phyloP scores from a whole-genome alignment of 2,329 filamentous ascomycete species.

The Aspergillus japonicus region DNA sequence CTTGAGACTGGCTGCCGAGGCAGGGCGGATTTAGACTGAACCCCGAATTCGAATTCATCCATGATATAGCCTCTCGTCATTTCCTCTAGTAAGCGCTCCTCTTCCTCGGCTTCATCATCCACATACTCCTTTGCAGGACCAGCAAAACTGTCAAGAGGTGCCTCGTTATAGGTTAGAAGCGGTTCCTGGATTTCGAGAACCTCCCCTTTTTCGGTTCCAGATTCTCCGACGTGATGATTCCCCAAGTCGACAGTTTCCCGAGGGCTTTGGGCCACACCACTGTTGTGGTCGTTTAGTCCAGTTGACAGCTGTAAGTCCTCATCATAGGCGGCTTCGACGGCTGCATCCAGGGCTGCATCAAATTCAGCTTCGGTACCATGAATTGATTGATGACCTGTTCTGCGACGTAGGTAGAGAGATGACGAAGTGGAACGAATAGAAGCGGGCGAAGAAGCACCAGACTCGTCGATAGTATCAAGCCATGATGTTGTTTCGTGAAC shows the following conservation, averaged over 20 bases:
- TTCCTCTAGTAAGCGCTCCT: conserved; percentile 77
- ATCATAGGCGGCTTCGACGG: conserved; percentile 93
- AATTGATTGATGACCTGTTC: conserved; percentile 67
- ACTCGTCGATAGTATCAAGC: conserved; percentile 93
- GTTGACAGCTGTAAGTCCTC: conserved; percentile 75
- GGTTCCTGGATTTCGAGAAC: conserved; percentile 62
- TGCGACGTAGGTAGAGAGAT: conserved; percentile 65
- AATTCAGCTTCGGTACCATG: conserved; percentile 84
- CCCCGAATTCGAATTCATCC: conserved; percentile 76
- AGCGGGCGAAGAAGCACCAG: conserved; percentile 72
- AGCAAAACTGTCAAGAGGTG: conserved; percentile 19
- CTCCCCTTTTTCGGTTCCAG: conserved; percentile 65
- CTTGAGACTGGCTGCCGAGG: conserved; percentile 82
- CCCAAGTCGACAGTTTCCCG: conserved; percentile 70
- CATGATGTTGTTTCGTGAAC: conserved; percentile 82
- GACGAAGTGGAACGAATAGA: conserved; percentile 80
- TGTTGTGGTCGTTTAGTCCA: conserved; percentile 29
- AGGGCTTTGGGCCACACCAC: conserved; percentile 48
- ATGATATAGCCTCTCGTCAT: conserved; percentile 81
- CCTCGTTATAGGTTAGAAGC: conserved; percentile 42
- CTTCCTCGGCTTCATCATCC: conserved; percentile 68
- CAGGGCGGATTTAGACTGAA: conserved; percentile 65
- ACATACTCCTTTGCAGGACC: conserved; percentile 47
- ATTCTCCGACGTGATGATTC: conserved; percentile 71
- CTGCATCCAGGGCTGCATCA: conserved; percentile 88